phyloP scores from a whole-genome alignment of 2,329 filamentous ascomycete species.

The Diaporthe velutina region DNA sequence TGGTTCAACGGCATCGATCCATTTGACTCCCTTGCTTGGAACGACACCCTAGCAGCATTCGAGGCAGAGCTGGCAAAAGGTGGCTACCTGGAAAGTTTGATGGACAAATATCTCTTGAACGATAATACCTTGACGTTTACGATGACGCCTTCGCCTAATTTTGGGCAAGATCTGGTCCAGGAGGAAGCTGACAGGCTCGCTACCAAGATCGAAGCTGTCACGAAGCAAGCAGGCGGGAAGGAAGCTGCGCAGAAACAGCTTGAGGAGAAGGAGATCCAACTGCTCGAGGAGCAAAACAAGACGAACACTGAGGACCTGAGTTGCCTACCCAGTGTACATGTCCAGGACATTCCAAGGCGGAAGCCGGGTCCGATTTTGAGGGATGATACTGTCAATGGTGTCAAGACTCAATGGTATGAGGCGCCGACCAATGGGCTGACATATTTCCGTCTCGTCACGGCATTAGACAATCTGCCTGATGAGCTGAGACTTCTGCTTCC shows the following conservation, averaged over 20 bases:
- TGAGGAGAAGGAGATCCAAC: constrained; percentile 81
- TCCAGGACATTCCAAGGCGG: constrained; percentile 87
- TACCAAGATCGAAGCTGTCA: constrained; percentile 78
- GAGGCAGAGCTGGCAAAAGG: constrained; percentile 80
- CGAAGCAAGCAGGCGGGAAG: constrained; percentile 76
- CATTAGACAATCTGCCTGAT: constrained; percentile 82
- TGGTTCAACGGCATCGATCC: constrained; percentile 98
- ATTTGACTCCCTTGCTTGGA: constrained; percentile 92
- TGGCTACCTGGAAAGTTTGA: constrained; percentile 84
- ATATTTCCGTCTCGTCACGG: constrained; percentile 92
- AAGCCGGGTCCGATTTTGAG: constrained; percentile 72
- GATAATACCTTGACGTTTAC: constrained; percentile 92
- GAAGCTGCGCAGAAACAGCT: constrained; percentile 79
- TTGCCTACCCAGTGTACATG: constrained; percentile 88
- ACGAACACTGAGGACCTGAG: constrained; percentile 87
- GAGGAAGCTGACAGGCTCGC: constrained; percentile 85
- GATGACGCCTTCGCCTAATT: constrained; percentile 87
- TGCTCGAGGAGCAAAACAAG: constrained; percentile 86
- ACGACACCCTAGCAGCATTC: constrained; percentile 87
- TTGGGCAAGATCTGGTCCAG: constrained; percentile 77
- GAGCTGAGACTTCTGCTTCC: constrained; percentile 88
- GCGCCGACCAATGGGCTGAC: constrained; percentile 95
- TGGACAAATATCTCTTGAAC: constrained; percentile 92
- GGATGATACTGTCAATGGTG: constrained; percentile 74
- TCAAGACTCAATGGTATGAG: constrained; percentile 89